A percentile compares a stretch with the other conserved stretches of the same genome.
These are phyloP conservation scores for Santalum album DNA, from an alignment of 164 flowering plant genomes.

Conservation along the genomic window DNA sequence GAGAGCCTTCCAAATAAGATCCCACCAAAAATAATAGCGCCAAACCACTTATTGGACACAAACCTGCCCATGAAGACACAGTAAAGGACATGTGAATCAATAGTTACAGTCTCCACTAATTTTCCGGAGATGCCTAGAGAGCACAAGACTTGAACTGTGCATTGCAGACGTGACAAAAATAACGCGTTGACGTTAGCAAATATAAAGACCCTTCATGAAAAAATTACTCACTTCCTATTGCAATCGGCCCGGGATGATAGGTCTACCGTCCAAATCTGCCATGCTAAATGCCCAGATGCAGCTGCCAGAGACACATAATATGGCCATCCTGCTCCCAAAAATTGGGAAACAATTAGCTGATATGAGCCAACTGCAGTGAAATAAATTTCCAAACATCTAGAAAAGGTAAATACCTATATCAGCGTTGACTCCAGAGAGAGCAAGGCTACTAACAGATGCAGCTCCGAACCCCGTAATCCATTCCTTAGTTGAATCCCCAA, in stretches of 20 bases:
- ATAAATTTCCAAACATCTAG: not conserved
- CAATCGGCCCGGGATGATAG: slow-evolving; percentile 77
- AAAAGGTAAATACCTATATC: slow-evolving; percentile 43
- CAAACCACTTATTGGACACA: slow-evolving; percentile 96
- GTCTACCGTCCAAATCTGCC: slow-evolving; percentile 89
- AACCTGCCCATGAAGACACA: slow-evolving; percentile 41
- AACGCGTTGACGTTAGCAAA: too few species aligned
- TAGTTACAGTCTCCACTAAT: too few species aligned
- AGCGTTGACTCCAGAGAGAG: slow-evolving; percentile 74
- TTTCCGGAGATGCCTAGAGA: too few species aligned
- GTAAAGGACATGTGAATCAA: not conserved
- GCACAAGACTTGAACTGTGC: too few species aligned
- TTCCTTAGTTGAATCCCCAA: slow-evolving; percentile 70
- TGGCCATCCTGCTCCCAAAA: slow-evolving; percentile 67
- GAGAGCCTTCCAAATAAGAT: slow-evolving; percentile 59
- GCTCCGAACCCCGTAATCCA: slow-evolving; percentile 78
- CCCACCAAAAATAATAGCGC: slow-evolving; percentile 69
- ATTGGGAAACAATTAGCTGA: not conserved
- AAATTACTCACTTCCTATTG: slow-evolving; percentile 72
- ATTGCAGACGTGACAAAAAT: too few species aligned
- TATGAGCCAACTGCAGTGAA: not conserved
- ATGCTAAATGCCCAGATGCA: slow-evolving; percentile 77
- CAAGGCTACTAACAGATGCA: slow-evolving; percentile 65
- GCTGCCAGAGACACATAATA: slow-evolving; percentile 59
- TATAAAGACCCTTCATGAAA: too few species aligned